Base-by-base conservation (phyloP, 495 filamentous ascomycete genomes). In the Xylaria cubensis region DNA sequence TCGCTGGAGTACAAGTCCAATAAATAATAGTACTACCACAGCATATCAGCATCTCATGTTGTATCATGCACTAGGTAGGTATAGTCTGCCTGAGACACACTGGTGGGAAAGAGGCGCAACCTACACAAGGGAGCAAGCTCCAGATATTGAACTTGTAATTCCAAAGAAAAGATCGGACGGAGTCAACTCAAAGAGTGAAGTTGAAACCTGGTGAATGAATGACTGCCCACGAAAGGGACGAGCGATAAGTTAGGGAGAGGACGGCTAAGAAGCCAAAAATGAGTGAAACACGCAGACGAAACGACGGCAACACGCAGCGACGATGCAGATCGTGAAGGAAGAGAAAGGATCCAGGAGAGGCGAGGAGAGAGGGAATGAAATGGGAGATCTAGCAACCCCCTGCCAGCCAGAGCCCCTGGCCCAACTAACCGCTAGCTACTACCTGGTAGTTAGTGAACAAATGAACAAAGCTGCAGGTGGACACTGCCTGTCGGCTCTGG, bases 111-210 rank as follows among this genome's bases (percentile, higher is more conserved):
- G 53, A 66, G 63, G 68, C 62, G 66, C 12, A 72, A 64, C 74
- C 24, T 80, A 82, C 79, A 73, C 75, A 80, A 82, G 79, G 76
- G 80, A 78, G 76, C 71, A 73, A 72, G 68, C 77, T 73, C 71
- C 58, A 62, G 72, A 72, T 72, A 72, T 74, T 69, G 74, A 72
- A 72, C 39, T 29, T n/a, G 63, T 67, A 77, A 82, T 73, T 78
- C 77, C 72, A 78, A 78, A 74, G 70, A 73, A 73, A 86, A 58
- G 85, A 87, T 74, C 71, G 86, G 84, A 86, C 83, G 80, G 85
- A 75, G 80, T 82, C 85, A 82, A 85, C 84, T 85, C 72, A 94
- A 93, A 87, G 93, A 95, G 88, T 94, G 93, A 94, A 95, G 92
- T 90, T 88, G 91, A 87, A 82, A 87, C 88, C 86, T 86, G 75